Evolutionary conservation across 805 yeast species (phyloP).

Genomic region (Metschnikowia hibisci): DNA sequence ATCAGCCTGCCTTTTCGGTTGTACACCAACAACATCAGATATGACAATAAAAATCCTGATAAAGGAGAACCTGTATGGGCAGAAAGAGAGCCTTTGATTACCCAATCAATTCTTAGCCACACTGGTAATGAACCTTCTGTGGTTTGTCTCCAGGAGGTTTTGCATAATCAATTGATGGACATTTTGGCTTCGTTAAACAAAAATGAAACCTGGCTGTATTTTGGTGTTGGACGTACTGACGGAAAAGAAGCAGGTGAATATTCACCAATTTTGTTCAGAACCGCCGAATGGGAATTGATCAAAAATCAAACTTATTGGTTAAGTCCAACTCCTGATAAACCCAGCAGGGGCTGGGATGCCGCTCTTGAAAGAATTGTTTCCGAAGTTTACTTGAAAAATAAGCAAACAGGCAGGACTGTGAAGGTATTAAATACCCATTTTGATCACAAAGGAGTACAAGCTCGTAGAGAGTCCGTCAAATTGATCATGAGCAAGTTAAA

Average conservation of each 20-base stretch:
- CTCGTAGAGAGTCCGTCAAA: constrained; percentile 32
- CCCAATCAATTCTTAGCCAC: constrained; percentile 39
- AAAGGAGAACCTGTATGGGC: constrained; percentile 46
- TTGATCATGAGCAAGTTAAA: constrained; percentile 40
- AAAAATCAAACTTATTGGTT: constrained; percentile 37
- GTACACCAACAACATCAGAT: constrained; percentile 46
- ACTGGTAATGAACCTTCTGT: constrained; percentile 30
- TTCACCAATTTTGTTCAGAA: constrained; percentile 35
- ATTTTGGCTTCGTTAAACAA: constrained; percentile 25
- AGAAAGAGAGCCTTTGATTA: constrained; percentile 35
- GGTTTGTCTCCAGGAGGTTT: constrained; percentile 40
- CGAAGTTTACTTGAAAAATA: constrained; percentile 31
- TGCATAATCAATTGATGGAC: constrained; percentile 34
- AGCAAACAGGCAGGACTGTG: constrained; percentile 20
- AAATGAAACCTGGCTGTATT: constrained; percentile 30
- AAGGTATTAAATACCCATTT: constrained; percentile 42
- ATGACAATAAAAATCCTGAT: constrained; percentile 33
- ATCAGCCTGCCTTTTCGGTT: constrained; percentile 5
- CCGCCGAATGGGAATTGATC: constrained; percentile 29
- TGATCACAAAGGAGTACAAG: constrained; percentile 38
- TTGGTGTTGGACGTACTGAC: constrained; percentile 18
- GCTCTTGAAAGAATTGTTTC: constrained; percentile 39
- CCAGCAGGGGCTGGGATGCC: constrained; percentile 43
- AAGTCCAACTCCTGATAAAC: constrained; percentile 36
- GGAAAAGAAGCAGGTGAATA: constrained; percentile 14